phyloP scores from a whole-genome alignment of 192 early-diverging fungal species.

The Geranomyces michiganensis region DNA sequence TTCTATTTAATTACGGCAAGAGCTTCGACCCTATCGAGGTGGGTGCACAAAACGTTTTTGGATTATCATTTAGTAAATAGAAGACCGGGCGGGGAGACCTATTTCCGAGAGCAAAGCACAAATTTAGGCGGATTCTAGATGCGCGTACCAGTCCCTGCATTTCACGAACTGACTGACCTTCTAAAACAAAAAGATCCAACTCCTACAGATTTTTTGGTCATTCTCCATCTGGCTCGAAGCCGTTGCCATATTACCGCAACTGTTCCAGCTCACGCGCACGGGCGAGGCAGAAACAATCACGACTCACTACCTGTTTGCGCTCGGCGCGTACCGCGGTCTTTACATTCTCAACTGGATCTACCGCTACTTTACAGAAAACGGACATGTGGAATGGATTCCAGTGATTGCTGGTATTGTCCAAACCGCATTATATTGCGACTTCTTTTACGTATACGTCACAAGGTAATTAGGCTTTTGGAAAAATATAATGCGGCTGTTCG shows the following conservation, averaged over 20 bases:
- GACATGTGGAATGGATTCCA: conserved; percentile 75
- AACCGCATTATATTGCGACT: conserved; percentile 94
- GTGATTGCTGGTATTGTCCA: conserved; percentile 92
- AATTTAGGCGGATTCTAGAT: no score
- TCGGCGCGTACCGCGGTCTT: conserved; percentile 88
- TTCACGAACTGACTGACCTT: no score
- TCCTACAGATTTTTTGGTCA: conserved; percentile 84
- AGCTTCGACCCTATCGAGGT: conserved; percentile 70
- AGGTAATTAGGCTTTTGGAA: conserved; percentile 1
- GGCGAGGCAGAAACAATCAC: conserved; percentile 99
- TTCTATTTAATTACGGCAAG: conserved; percentile 71
- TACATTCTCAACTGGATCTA: conserved; percentile 97
- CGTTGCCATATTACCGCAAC: conserved; percentile 96
- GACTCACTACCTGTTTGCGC: conserved; percentile 96
- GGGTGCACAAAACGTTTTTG: no score
- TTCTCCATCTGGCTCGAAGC: conserved; percentile 97
- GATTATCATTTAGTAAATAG: no score
- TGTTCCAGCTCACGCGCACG: conserved; percentile 95
- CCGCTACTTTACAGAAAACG: conserved; percentile 70
- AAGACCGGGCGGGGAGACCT: no score
- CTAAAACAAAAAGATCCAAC: neutral
- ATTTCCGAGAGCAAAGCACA: no score
- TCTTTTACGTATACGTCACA: conserved; percentile 96
- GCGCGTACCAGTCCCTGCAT: no score
- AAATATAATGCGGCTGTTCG: no score